A percentile compares a stretch with the other conserved stretches of the same genome.
These are phyloP conservation scores for Saccharomyces hybrid DNA, from an alignment of 1,139 yeast species.

Conservation along the genomic window DNA sequence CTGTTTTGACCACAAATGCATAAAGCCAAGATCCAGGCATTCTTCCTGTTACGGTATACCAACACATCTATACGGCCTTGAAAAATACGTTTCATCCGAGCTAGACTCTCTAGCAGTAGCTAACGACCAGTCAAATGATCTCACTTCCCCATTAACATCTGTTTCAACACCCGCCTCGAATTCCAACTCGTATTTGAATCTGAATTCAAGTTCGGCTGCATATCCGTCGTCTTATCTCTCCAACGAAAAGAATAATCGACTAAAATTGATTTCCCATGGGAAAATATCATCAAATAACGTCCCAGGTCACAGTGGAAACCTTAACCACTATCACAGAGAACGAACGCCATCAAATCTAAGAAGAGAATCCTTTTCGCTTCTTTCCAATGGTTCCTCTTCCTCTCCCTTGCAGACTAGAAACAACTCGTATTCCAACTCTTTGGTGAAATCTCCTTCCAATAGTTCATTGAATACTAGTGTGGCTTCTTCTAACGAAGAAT, in stretches of 20 bases:
- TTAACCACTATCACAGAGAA: neutral
- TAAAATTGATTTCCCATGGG: neutral
- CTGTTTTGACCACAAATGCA: neutral
- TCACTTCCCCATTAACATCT: constrained; percentile 2
- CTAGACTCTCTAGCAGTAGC: constrained; percentile 21
- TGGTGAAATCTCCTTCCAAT: neutral
- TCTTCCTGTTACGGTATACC: constrained; percentile 24
- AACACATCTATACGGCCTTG: constrained; percentile 28
- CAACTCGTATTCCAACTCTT: constrained; percentile 3
- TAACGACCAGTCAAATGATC: constrained; percentile 1
- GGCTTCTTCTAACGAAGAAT: neutral
- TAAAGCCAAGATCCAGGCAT: constrained; percentile 6
- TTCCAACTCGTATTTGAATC: neutral
- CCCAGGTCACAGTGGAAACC: neutral
- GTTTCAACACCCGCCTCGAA: neutral
- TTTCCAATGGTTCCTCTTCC: neutral
- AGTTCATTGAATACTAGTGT: neutral
- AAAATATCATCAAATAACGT: neutral
- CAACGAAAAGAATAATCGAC: neutral
- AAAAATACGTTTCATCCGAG: constrained; percentile 25
- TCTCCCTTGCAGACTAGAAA: neutral
- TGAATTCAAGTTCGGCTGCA: neutral
- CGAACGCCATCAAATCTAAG: neutral
- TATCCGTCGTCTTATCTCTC: neutral
- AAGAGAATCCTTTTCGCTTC: neutral